Evolutionary conservation across 345 rosid species (phyloP), one percentile per base, ranked within the genome.

Genomic region (Salix brachista): DNA sequence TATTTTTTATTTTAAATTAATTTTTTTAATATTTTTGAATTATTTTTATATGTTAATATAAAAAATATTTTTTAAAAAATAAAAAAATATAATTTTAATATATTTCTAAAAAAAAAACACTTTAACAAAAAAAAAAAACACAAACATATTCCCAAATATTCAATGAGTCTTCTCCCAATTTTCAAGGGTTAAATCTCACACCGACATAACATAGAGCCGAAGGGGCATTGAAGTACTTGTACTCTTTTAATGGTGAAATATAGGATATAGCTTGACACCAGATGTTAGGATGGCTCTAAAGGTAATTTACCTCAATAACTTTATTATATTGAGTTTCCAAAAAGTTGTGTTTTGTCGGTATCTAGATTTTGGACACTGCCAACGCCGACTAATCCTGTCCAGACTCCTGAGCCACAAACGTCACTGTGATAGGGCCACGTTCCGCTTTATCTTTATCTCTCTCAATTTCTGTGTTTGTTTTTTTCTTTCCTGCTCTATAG

Each of bases 311-410:
- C 14, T 58, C 64, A 26, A 58, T 0, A 58, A 23, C 28, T 58
- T 9, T 23, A n/a, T 58, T 58, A n/a, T 13, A 10, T 23, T 56
- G 81, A 73, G 69, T 78, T 37, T 21, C 3, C 2, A n/a, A 80
- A 87, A 93, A 90, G 94, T 78, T 36, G 10, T 48, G 76, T 81
- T 90, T 91, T 82, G 96, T 83, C 90, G 11, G 78, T 76, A 78
- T 78, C 2, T 39, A 76, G n/a, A 10, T 8, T 58, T 23, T 12
- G 21, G 44, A 75, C 74, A 71, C 80, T 76, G 54, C 17, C 9
- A 78, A 71, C 88, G 87, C 89, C 88, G 91, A 85, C 91, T 74
- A 67, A 37, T 36, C 75, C 9, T 54, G 79, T 90, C 87, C 83
- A 44, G 8, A 64, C 85, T 74, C 79, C 77, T 72, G 82, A 78